Percentiles rank a stretch among this genome's conserved stretches.
These are phyloP conservation scores for Boehmeria nivea DNA, from an alignment of 306 rosid species.

Conservation along the genomic window DNA sequence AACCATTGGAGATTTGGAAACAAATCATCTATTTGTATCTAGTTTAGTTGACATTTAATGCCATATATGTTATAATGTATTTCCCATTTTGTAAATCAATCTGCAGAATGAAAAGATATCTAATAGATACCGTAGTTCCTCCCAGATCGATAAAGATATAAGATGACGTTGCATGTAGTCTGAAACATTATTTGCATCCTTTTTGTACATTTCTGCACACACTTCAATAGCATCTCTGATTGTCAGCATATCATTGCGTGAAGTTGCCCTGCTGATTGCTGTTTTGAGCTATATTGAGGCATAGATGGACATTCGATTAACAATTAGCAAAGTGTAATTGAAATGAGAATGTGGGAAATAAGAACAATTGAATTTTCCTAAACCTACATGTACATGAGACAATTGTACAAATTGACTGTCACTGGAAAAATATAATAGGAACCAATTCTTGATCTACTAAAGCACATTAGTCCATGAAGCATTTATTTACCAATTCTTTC, in stretches of 20 bases:
- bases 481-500: slow-evolving; percentile 76
- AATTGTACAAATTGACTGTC: too few species aligned
- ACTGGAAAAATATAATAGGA: too few species aligned
- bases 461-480: not conserved
- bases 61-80: too few species aligned
- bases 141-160: slow-evolving; percentile 91
- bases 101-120: slow-evolving; percentile 2
- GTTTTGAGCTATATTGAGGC: slow-evolving; percentile 70
- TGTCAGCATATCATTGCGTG: slow-evolving; percentile 72
- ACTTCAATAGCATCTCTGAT: slow-evolving; percentile 98
- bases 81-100: too few species aligned
- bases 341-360: not conserved
- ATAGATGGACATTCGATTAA: slow-evolving; percentile 14
- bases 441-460: too few species aligned
- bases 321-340: not conserved
- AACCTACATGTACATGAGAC: too few species aligned
- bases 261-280: slow-evolving; percentile 87
- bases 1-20: too few species aligned
- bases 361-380: not conserved
- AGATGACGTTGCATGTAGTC: slow-evolving; percentile 95
- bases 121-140: slow-evolving; percentile 71
- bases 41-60: too few species aligned
- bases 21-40: too few species aligned
- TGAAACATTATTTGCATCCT: slow-evolving; percentile 74
- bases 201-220: slow-evolving; percentile 89